These are phyloP conservation scores for Ensete glaucum DNA, from an alignment of 176 grass and related monocot genomes.

Conservation along the genomic window DNA sequence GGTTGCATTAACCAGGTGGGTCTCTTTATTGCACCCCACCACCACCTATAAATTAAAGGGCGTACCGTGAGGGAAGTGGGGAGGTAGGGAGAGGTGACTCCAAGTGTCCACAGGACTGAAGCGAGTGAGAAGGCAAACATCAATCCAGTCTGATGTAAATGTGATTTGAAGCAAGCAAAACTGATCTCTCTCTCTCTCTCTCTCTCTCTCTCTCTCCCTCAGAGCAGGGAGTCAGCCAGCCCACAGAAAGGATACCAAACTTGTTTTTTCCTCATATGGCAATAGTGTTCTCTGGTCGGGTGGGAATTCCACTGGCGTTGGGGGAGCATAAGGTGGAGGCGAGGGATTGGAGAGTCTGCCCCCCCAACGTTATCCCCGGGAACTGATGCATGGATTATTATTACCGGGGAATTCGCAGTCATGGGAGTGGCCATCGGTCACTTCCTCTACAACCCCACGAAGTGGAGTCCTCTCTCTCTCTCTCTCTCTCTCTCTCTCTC, in stretches of 20 bases:
- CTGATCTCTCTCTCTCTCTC: background rate
- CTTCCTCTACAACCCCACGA: too few species aligned
- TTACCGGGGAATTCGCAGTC: too few species aligned
- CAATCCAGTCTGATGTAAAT: slow-evolving; percentile 1
- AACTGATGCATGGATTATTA: too few species aligned
- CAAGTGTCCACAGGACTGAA: background rate
- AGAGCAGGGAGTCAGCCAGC: background rate
- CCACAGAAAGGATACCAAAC: background rate
- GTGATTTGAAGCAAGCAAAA: background rate
- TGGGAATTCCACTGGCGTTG: background rate
- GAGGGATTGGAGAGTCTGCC: background rate
- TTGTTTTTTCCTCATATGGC: background rate
- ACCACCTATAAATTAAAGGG: background rate
- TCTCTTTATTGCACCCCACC: slow-evolving; percentile 6
- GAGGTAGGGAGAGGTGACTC: background rate
- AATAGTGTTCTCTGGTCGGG: background rate
- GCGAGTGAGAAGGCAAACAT: background rate
- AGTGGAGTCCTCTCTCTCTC: too few species aligned
- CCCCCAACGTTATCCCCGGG: too few species aligned
- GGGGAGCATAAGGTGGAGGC: background rate
- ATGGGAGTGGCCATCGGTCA: too few species aligned
- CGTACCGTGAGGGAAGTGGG: background rate
- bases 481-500: too few species aligned
- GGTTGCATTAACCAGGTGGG: background rate
- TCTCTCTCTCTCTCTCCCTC: background rate